Conservation (phyloP, 2,329 filamentous ascomycete genomes). For the Aspergillus nomiae region DNA sequence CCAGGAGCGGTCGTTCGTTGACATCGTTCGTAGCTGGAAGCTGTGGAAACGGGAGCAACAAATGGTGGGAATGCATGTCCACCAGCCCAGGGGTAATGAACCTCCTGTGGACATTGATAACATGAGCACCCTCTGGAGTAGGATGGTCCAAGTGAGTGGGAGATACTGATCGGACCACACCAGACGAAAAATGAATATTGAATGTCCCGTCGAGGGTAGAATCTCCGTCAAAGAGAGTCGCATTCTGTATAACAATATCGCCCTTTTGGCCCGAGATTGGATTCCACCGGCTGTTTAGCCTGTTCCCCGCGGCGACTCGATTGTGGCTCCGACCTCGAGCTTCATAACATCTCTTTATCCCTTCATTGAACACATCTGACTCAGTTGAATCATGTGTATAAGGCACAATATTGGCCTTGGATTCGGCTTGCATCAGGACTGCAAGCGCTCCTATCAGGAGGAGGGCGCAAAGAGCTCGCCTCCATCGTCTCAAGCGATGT, state of each 20-base stretch:
- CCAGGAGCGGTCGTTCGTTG: conserved; percentile 62
- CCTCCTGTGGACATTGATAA: not conserved
- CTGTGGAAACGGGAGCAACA: conserved; percentile 59
- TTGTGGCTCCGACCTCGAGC: not conserved
- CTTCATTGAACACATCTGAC: not conserved
- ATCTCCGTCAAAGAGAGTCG: not conserved
- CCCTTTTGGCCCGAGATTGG: not conserved
- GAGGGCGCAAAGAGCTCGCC: not conserved
- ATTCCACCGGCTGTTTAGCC: not conserved
- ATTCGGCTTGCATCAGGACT: not conserved
- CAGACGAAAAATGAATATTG: not conserved
- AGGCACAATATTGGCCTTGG: not conserved
- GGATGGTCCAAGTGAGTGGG: not conserved
- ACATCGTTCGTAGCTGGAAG: conserved; percentile 59
- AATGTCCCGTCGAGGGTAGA: not conserved
- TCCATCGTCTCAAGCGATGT: not conserved
- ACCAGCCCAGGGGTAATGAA: conserved; percentile 66
- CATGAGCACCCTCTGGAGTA: not conserved
- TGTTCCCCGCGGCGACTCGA: not conserved
- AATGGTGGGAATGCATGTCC: conserved; percentile 71
- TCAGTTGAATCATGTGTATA: not conserved
- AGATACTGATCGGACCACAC: not conserved
- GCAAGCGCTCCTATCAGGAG: not conserved
- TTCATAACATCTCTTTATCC: not conserved
- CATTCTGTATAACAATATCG: not conserved